phyloP scores from a whole-genome alignment of 2,329 filamentous ascomycete genomes.

The Huntiella omanensis region DNA sequence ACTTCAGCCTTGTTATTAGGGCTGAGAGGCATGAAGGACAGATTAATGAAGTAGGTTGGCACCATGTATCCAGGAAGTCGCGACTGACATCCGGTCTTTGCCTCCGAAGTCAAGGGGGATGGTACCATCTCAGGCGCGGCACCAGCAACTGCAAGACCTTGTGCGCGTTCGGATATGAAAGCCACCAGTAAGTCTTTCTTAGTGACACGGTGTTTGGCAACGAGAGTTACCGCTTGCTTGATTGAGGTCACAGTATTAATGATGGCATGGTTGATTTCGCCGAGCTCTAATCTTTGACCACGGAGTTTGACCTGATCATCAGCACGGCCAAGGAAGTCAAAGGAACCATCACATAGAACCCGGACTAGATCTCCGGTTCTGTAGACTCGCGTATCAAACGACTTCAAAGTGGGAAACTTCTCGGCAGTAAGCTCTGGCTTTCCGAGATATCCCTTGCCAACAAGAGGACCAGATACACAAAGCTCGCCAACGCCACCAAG shows the following conservation, averaged over 20 bases:
- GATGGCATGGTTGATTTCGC: conserved; percentile 77
- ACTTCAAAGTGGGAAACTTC: conserved; percentile 48
- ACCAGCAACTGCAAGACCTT: not conserved
- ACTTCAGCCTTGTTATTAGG: conserved; percentile 78
- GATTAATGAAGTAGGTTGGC: conserved; percentile 59
- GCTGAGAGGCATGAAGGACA: conserved; percentile 59
- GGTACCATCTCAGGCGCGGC: not conserved
- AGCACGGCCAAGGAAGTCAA: conserved; percentile 71
- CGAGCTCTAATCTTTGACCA: conserved; percentile 74
- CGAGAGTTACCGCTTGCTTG: conserved; percentile 56
- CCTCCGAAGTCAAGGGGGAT: conserved; percentile 14
- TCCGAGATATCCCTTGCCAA: conserved; percentile 79
- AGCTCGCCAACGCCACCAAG: conserved; percentile 71
- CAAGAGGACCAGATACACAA: conserved; percentile 69
- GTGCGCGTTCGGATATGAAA: conserved; percentile 34
- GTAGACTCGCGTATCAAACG: conserved; percentile 48
- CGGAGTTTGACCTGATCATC: conserved; percentile 88
- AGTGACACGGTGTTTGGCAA: conserved; percentile 48
- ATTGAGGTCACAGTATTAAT: conserved; percentile 37
- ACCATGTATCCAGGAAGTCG: conserved; percentile 76
- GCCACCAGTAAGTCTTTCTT: conserved; percentile 70
- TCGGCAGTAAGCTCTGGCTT: conserved; percentile 58
- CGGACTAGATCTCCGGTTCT: conserved; percentile 79
- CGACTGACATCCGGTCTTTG: conserved; percentile 45
- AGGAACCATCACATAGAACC: conserved; percentile 59